Base-by-base conservation (phyloP, 1,284 basidiomycete species). In the Crocinoboletus sp. region DNA sequence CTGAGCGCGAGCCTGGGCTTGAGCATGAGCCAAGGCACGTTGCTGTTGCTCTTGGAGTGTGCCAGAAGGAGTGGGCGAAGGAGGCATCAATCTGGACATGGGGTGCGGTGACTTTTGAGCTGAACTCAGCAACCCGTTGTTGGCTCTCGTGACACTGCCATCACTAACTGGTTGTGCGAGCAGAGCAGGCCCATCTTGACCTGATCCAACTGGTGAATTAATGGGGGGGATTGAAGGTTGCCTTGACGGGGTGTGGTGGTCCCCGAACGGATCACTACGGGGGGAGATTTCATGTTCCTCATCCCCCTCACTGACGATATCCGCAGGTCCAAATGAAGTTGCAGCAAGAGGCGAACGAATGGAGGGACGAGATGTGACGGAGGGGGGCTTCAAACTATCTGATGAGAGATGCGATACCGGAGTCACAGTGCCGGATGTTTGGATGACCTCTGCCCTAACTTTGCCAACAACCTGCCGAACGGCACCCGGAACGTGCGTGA, bases 371-470 rank as follows among this genome's bases (percentile, higher is more conserved):
- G 71, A 65, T 22, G 55, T 44, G 34, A 61, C 56, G 2, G 68
- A 51, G 38, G 66, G 68, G 30, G 65, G 63, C 50, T 71, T 73
- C 46, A 73, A 63, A 44, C 64, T 60, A 24, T 72, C 69, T 9
- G 61, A 24, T 15, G 61, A 66, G 29, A 64, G 36, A 34, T 61
- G 58, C 6, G 58, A 63, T 15, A 65, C 57, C 5, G 61, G 56
- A 20, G 58, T 55, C 12, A 46, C 50, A 16, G 71, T 66, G 25
- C 72, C 72, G 1, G 78, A 68, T 2, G 86, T 73, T 48, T 75
- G 81, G 50, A 90, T 78, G 37, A 89, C 80, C 59, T 87, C 85
- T 22, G 88, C 84, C 61, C 82, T 86, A 40, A 80, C 80, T 36
- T 86, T 77, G 28, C 85, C 84, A 31, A 86, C 64, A 9, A 88